Conservation (phyloP, 2,329 filamentous ascomycete species). For the Paraconiothyrium sp. region DNA sequence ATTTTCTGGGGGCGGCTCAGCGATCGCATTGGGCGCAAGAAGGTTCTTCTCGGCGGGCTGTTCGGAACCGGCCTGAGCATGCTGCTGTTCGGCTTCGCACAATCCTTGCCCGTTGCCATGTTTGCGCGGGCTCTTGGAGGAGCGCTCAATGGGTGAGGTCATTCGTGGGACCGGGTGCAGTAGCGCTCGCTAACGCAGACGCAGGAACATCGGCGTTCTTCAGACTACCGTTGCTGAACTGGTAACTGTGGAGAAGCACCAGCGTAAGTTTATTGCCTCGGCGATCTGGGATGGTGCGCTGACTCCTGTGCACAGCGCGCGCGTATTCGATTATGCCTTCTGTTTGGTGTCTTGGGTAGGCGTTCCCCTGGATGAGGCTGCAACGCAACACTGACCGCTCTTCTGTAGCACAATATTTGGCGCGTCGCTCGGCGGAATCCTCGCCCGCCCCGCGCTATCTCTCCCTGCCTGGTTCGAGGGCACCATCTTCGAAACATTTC, state of each 20-base stretch:
- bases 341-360: constrained; percentile 92
- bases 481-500: constrained; percentile 84
- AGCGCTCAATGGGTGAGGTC: constrained; percentile 84
- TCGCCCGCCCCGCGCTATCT: constrained; percentile 85
- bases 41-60: constrained; percentile 88
- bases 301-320: constrained; percentile 66
- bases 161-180: constrained; percentile 34
- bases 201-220: constrained; percentile 89
- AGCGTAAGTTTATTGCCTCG: constrained; percentile 67
- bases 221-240: constrained; percentile 96
- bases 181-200: constrained; percentile 41
- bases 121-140: constrained; percentile 89
- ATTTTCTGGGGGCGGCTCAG: constrained; percentile 94
- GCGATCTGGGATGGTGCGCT: constrained; percentile 27
- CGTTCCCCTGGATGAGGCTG: constrained; percentile 25
- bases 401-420: constrained; percentile 82
- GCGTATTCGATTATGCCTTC: constrained; percentile 98
- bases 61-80: constrained; percentile 93
- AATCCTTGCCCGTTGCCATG: constrained; percentile 81
- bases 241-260: constrained; percentile 90
- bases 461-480: constrained; percentile 80
- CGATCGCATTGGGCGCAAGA: constrained; percentile 91
- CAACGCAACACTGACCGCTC: constrained; percentile 34
- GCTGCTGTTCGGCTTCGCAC: constrained; percentile 89
- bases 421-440: constrained; percentile 86